phyloP scores from a whole-genome alignment of 1,284 basidiomycete genomes.

The Microbotryum intermedium region DNA sequence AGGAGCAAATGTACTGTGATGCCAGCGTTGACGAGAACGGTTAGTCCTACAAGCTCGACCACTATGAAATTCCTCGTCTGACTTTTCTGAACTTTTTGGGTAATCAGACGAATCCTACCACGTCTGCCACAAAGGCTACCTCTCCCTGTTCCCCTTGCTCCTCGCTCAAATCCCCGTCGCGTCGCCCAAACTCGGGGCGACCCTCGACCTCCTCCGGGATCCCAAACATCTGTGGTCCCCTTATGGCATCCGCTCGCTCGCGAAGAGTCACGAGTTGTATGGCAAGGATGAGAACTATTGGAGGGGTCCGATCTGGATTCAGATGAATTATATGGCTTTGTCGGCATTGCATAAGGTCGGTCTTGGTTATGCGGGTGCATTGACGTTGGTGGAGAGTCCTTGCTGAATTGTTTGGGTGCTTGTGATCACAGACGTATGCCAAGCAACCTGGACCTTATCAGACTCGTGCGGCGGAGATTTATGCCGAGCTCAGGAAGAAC shows the following conservation, averaged over 20 bases:
- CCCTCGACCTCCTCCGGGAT: slow-evolving; percentile 69
- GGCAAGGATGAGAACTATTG: slow-evolving; percentile 91
- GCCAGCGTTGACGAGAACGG: slow-evolving; percentile 73
- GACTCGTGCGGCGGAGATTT: slow-evolving; percentile 63
- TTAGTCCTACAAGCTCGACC: slow-evolving; percentile 36
- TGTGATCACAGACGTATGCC: slow-evolving; percentile 58
- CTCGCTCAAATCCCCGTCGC: slow-evolving; percentile 63
- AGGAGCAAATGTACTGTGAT: slow-evolving; percentile 86
- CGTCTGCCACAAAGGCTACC: slow-evolving; percentile 83
- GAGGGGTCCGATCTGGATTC: slow-evolving; percentile 92
- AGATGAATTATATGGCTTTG: slow-evolving; percentile 86
- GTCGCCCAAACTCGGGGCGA: slow-evolving; percentile 66
- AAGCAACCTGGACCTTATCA: slow-evolving; percentile 70
- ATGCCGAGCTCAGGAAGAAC: slow-evolving; percentile 67
- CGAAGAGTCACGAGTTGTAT: slow-evolving; percentile 72
- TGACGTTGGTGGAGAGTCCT: too few relatives aligned
- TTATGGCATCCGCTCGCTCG: slow-evolving; percentile 78
- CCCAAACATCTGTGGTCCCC: slow-evolving; percentile 81
- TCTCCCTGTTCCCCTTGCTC: slow-evolving; percentile 86
- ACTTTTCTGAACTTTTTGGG: neutral
- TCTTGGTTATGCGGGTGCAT: neutral
- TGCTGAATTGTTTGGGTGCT: slow-evolving; percentile 12
- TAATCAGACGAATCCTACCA: slow-evolving; percentile 72
- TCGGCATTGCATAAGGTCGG: slow-evolving; percentile 63
- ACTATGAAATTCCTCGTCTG: neutral